Evolutionary conservation across 2,329 filamentous ascomycete species (phyloP), one percentile per base, ranked within the genome.

Genomic region (Xylaria hypoxylon): DNA sequence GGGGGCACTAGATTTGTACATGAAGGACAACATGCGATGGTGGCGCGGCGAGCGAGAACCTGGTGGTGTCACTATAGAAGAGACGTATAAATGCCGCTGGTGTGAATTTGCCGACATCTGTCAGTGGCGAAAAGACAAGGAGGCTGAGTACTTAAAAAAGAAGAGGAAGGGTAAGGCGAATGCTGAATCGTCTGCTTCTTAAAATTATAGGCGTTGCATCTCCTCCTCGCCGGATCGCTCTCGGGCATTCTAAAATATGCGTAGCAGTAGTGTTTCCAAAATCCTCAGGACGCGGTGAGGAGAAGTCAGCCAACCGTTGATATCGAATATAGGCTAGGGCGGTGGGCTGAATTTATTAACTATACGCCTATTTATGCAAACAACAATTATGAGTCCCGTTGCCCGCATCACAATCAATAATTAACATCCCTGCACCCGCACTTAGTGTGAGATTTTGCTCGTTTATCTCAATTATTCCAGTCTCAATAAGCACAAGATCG

Each of bases 41-140:
- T 98, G 95, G 95, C 88, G 87, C 35, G 95, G 94, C 0, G 83
- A 91, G 72, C 83, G 94, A 17, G 80, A 86, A 56, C 88, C 94
- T 0, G 84, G 85, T 7, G 95, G 95, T 0, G 94, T 97, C 2
- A 84, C 87, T 6, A 85, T 96, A 6, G 90, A 94, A 74, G 94
- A 97, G 72, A 92, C 93, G 0, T 97, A 91, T 80, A 98, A 97
- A 78, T 98, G 95, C 77, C 82, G 88, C 22, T 88, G 85, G 26
- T 98, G 95, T 75, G 93, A 97, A 71, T 97, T 97, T 77, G 87
- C 85, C 0, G 89, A 92, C 2, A 84, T 82, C 1, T 98, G 95
- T 77, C 85, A 86, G 13, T 98, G 95, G 95, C 84, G 94, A 42
- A 83, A 86, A 72, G 83, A 84, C 11, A 90, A 92, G 78, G 88